Conservation (phyloP, 2,329 filamentous ascomycete genomes). For the Coniella lustricola region DNA sequence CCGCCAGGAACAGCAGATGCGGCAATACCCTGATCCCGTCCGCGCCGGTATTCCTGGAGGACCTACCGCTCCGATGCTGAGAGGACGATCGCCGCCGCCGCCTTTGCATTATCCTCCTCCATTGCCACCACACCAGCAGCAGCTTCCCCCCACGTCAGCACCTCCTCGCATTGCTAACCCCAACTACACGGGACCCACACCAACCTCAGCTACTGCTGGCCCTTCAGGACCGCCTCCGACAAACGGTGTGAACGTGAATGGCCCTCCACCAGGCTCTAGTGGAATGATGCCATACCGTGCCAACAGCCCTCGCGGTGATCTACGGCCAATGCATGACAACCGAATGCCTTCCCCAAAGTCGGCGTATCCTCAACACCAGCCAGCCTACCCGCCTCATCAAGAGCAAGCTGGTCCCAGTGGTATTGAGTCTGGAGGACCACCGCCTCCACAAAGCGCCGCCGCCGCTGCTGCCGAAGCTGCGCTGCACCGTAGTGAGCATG, state of each 20-base stretch:
- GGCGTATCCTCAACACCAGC: conserved; percentile 71
- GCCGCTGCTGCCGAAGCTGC: conserved; percentile 55
- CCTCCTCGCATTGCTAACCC: conserved; percentile 52
- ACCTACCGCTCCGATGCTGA: conserved; percentile 14
- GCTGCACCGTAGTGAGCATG: conserved; percentile 36
- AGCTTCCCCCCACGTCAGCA: conserved; percentile 29
- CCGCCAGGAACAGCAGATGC: conserved; percentile 62
- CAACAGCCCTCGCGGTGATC: conserved; percentile 63
- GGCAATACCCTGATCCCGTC: conserved; percentile 61
- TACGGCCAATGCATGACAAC: conserved; percentile 72
- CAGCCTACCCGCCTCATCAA: conserved; percentile 63
- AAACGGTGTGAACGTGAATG: conserved; percentile 33
- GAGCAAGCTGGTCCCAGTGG: conserved; percentile 60
- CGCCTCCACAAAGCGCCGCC: conserved; percentile 50
- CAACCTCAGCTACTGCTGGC: conserved; percentile 29
- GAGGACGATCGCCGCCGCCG: conserved; percentile 32
- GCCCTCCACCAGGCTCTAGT: conserved; percentile 40
- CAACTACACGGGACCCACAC: conserved; percentile 50
- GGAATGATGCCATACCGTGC: conserved; percentile 67
- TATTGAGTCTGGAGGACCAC: conserved; percentile 59
- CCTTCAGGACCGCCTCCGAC: conserved; percentile 27
- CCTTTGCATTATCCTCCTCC: conserved; percentile 50
- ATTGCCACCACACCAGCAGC: conserved; percentile 35
- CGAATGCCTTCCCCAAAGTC: conserved; percentile 88
- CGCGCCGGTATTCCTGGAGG: conserved; percentile 32